Conservation (phyloP, 2,329 filamentous ascomycete species). For the Aureobasidium musti region DNA sequence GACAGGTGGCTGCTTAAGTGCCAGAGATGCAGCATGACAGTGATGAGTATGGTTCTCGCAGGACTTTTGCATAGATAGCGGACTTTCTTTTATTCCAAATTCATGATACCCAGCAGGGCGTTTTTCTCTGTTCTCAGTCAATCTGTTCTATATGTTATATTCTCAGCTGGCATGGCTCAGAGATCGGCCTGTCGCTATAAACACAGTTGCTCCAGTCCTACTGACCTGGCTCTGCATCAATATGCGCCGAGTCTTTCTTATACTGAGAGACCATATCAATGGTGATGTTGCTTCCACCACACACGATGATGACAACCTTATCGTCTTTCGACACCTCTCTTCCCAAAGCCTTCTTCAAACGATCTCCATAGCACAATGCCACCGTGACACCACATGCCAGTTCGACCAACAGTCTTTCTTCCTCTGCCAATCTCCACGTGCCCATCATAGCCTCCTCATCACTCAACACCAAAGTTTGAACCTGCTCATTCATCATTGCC, state of each 20-base stretch:
- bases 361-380: conserved; percentile 65
- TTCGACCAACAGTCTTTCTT: conserved; percentile 80
- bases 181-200: too few species aligned
- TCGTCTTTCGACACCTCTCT: conserved; percentile 64
- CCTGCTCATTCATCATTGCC: conserved; percentile 52
- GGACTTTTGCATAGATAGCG: neutral
- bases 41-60: neutral
- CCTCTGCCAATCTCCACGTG: conserved; percentile 75
- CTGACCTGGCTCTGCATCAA: conserved; percentile 32
- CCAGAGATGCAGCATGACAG: too few species aligned
- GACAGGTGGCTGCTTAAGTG: conserved; percentile 11
- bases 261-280: conserved; percentile 55
- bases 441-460: conserved; percentile 80
- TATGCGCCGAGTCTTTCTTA: conserved; percentile 45
- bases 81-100: neutral
- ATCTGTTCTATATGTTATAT: neutral
- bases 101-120: conserved; percentile 27
- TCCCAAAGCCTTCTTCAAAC: conserved; percentile 60
- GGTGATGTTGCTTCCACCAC: conserved; percentile 63
- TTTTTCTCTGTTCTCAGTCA: conserved; percentile 1
- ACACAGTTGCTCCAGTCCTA: neutral
- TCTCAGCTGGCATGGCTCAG: neutral
- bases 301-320: conserved; percentile 82
- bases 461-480: conserved; percentile 64
- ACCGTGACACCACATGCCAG: conserved; percentile 80